A percentile compares a stretch with the other conserved stretches of the same genome.
Evolutionary conservation across 768 basidiomycete genomes (phyloP).

Genomic region (Suillus bovinus): DNA sequence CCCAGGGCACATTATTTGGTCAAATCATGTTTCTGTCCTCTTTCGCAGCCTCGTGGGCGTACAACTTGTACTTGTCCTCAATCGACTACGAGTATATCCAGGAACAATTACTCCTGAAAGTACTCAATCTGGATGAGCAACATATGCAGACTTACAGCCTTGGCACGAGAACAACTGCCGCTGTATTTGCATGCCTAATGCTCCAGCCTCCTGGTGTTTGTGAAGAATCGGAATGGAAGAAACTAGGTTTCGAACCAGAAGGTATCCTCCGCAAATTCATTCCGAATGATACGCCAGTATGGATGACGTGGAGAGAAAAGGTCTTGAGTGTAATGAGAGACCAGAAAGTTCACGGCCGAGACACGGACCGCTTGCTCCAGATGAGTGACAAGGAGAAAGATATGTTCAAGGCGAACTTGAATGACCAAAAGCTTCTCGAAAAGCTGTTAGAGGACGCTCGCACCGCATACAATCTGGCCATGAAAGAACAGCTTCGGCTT

Average conservation of each 20-base stretch:
- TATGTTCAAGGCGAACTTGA: background rate
- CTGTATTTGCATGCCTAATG: slow-evolving; percentile 9
- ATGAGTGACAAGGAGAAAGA: background rate
- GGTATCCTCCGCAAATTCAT: slow-evolving; percentile 10
- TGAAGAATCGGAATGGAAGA: background rate
- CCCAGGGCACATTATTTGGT: slow-evolving; percentile 34
- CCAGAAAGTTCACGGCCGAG: background rate
- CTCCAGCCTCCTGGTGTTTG: background rate
- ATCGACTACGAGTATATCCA: slow-evolving; percentile 31
- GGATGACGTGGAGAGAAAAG: slow-evolving; percentile 6
- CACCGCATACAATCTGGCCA: background rate
- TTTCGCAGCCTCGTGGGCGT: slow-evolving; percentile 33
- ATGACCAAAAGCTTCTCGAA: background rate
- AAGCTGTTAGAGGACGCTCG: background rate
- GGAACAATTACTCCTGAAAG: slow-evolving; percentile 16
- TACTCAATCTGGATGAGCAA: background rate
- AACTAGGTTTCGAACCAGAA: background rate
- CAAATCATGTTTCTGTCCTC: slow-evolving; percentile 36
- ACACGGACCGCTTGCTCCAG: background rate
- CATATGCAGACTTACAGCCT: slow-evolving; percentile 7
- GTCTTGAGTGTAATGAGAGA: background rate
- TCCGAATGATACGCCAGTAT: slow-evolving; percentile 11
- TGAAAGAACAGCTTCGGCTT: background rate
- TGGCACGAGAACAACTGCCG: slow-evolving; percentile 10
- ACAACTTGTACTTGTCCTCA: slow-evolving; percentile 32